phyloP scores from a whole-genome alignment of 2,329 filamentous ascomycete genomes.

The Xylariaceae sp. region DNA sequence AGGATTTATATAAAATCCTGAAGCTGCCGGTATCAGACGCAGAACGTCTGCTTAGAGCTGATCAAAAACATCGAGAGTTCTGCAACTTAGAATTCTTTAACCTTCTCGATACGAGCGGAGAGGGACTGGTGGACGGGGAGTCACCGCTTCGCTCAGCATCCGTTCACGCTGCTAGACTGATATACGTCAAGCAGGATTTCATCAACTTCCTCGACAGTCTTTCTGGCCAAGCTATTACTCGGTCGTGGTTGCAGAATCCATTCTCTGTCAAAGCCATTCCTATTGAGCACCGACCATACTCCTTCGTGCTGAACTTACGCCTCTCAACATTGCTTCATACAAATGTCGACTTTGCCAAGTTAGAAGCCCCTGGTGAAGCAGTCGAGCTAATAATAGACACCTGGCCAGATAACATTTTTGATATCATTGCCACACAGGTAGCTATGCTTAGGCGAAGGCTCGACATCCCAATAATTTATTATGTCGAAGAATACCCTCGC shows the following conservation, averaged over 20 bases:
- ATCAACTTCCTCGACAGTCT: constrained; percentile 58
- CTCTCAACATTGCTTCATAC: constrained; percentile 55
- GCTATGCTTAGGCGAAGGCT: constrained; percentile 56
- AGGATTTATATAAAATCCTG: constrained; percentile 59
- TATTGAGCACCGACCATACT: constrained; percentile 56
- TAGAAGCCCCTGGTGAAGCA: constrained; percentile 59
- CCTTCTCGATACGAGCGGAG: constrained; percentile 48
- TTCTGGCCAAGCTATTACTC: constrained; percentile 50
- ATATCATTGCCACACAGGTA: constrained; percentile 53
- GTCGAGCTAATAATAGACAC: constrained; percentile 60
- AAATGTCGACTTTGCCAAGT: constrained; percentile 48
- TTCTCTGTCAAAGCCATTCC: constrained; percentile 60
- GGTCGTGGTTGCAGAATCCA: constrained; percentile 56
- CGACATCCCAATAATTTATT: constrained; percentile 55
- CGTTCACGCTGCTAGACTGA: constrained; percentile 55
- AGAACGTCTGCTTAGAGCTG: constrained; percentile 54
- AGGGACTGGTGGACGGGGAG: constrained; percentile 28
- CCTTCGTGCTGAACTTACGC: constrained; percentile 61
- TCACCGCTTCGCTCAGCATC: constrained; percentile 40
- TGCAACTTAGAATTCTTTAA: constrained; percentile 74
- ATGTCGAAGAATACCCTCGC: constrained; percentile 50
- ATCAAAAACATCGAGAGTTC: constrained; percentile 57
- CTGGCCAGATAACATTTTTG: constrained; percentile 50
- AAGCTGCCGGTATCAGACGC: constrained; percentile 46
- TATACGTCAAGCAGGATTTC: constrained; percentile 60